Evolutionary conservation across 2,329 filamentous ascomycete species (phyloP).

Genomic region (Neonectria sp.): DNA sequence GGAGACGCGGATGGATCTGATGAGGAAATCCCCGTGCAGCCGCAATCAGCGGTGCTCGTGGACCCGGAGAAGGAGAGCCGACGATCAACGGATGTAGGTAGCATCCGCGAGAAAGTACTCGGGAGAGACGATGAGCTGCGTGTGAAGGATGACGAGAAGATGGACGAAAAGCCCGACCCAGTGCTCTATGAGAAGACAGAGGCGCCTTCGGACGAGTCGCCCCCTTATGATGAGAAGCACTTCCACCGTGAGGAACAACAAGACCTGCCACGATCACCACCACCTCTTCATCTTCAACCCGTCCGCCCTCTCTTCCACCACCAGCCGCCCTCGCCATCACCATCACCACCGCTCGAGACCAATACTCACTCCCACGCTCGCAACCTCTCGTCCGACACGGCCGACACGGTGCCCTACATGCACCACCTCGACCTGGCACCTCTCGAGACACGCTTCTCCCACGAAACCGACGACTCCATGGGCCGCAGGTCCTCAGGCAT

Average conservation of each 20-base stretch:
- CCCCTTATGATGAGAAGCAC: slow-evolving; percentile 11
- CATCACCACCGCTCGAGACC: slow-evolving; percentile 26
- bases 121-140: slow-evolving; percentile 21
- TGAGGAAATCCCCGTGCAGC: slow-evolving; percentile 46
- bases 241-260: slow-evolving; percentile 1
- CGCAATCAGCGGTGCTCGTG: slow-evolving; percentile 58
- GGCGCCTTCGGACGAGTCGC: neutral
- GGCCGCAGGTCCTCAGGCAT: slow-evolving; percentile 52
- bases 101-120: slow-evolving; percentile 31
- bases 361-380: slow-evolving; percentile 34
- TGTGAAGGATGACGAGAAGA: slow-evolving; percentile 28
- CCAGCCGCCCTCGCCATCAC: slow-evolving; percentile 20
- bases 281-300: slow-evolving; percentile 35
- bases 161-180: slow-evolving; percentile 30
- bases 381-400: slow-evolving; percentile 30
- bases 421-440: slow-evolving; percentile 40
- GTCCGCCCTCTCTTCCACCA: slow-evolving; percentile 40
- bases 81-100: slow-evolving; percentile 22
- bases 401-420: slow-evolving; percentile 36
- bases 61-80: slow-evolving; percentile 55
- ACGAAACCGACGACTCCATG: slow-evolving; percentile 49
- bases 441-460: slow-evolving; percentile 43
- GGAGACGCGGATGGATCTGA: slow-evolving; percentile 66
- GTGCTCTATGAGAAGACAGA: slow-evolving; percentile 18
- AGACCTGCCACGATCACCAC: slow-evolving; percentile 4